Percentiles rank a stretch among this genome's conserved stretches.
Evolutionary conservation across 2,329 filamentous ascomycete genomes (phyloP).

Genomic region (Neurospora sp.): DNA sequence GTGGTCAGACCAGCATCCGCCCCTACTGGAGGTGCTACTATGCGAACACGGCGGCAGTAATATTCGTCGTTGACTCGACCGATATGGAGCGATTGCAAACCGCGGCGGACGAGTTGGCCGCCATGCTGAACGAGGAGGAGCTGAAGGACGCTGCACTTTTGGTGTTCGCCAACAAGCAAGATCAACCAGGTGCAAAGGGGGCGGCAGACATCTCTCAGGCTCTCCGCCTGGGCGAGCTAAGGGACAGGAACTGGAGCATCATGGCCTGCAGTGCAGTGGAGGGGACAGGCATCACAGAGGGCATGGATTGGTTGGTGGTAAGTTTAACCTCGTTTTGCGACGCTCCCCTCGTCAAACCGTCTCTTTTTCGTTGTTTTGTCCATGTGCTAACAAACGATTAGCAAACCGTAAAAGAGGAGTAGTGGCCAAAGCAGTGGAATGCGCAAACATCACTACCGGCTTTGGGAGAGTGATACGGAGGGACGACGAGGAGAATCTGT

Average conservation of each 20-base stretch:
- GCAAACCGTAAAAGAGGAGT: conserved; percentile 34
- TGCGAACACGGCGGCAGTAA: conserved; percentile 93
- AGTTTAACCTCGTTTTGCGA: conserved; percentile 21
- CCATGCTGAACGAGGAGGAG: conserved; percentile 97
- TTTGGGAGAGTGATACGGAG: background rate
- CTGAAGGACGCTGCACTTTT: conserved; percentile 83
- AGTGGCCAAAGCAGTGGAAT: conserved; percentile 7
- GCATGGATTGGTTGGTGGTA: conserved; percentile 98
- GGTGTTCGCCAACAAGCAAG: conserved; percentile 98
- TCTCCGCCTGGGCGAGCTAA: conserved; percentile 76
- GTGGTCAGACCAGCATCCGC: conserved; percentile 95
- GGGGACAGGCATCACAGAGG: conserved; percentile 86
- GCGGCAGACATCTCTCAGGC: conserved; percentile 96
- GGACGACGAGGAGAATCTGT: conserved; percentile 11
- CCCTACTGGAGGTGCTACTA: conserved; percentile 99
- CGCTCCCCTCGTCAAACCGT: background rate
- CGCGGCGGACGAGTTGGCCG: conserved; percentile 81
- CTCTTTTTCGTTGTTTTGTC: conserved; percentile 3
- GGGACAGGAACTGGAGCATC: conserved; percentile 98
- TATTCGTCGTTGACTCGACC: conserved; percentile 97
- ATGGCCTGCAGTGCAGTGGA: conserved; percentile 96
- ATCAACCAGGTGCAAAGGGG: conserved; percentile 92
- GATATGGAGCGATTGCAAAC: conserved; percentile 93
- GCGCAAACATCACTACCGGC: background rate
- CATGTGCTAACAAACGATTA: conserved; percentile 18